phyloP scores from a whole-genome alignment of 1,284 basidiomycete species.

The Uromyces viciae-fabae region DNA sequence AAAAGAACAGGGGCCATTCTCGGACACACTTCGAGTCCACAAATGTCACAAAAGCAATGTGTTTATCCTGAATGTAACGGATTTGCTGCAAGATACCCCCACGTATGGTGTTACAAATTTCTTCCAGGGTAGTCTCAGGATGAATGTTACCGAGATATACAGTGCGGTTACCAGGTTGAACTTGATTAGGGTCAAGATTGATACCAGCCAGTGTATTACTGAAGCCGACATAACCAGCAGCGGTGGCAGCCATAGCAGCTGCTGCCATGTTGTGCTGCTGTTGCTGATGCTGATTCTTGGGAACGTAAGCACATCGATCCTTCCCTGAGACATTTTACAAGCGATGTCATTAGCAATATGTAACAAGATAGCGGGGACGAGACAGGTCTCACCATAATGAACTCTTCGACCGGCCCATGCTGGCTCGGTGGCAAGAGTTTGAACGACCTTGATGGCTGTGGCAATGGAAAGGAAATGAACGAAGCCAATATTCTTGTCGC shows the following conservation, averaged over 20 bases:
- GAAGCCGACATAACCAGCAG: conserved; percentile 44
- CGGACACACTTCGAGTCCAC: conserved; percentile 48
- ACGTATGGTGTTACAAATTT: conserved; percentile 85
- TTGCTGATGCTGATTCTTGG: conserved; percentile 71
- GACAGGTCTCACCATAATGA: conserved; percentile 66
- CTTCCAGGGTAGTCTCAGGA: conserved; percentile 84
- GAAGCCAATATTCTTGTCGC: conserved; percentile 96
- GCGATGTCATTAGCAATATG: neutral
- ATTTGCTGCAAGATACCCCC: conserved; percentile 81
- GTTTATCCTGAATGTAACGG: conserved; percentile 86
- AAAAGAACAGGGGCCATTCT: conserved; percentile 37
- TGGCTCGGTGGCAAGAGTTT: conserved; percentile 78
- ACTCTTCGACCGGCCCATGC: conserved; percentile 89
- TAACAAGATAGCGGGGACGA: neutral
- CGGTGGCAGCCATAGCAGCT: conserved; percentile 53
- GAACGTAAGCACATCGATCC: conserved; percentile 85
- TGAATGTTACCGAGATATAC: conserved; percentile 91
- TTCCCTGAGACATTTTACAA: conserved; percentile 50
- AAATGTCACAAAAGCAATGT: conserved; percentile 64
- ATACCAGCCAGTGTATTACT: conserved; percentile 43
- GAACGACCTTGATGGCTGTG: conserved; percentile 87
- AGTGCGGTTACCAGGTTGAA: conserved; percentile 67
- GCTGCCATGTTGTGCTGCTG: conserved; percentile 54
- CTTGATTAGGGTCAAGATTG: conserved; percentile 42
- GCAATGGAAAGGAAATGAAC: conserved; percentile 91